Evolutionary conservation across 1,284 basidiomycete genomes (phyloP), one percentile per base, ranked within the genome.

Genomic region (Chiua sp.): DNA sequence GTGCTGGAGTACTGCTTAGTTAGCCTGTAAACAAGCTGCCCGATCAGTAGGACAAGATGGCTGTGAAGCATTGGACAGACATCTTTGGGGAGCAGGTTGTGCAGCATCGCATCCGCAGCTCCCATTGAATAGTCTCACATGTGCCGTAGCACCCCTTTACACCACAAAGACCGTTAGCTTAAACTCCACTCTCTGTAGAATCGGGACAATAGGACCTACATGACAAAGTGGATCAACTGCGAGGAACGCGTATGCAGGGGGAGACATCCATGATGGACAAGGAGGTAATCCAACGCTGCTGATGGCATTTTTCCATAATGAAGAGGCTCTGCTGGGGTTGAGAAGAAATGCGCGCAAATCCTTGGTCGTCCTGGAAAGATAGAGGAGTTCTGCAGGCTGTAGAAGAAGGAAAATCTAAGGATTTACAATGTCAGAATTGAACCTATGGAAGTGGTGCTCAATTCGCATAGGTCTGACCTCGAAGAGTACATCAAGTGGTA

Each of bases 281-380:
- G 64, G 56, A 30, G 80, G 78, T 16, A 81, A 64, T 7, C 64
- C 72, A 20, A 77, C 64, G 57, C 65, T 73, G 15, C 60, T 57
- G 16, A 77, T 67, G 16, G 68, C 64, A 18, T 59, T 59, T 1
- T 44, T 75, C 81, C 80, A 82, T 28, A 79, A 60, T 0, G 61
- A 61, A 16, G 63, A 67, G 0, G 75, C 72, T 39, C 51, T 59
- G 16, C 69, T 63, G n/a, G 71, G 73, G 30, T 60, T 64, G 66
- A 80, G 68, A 22, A 83, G 72, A 16, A 78, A 65, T 11, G 59
- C 57, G 22, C 80, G 77, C 20, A 83, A 65, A 1, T 62, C 57
- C 39, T 75, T 78, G 20, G 72, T 78, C 12, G 78, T 75, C 26
- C 80, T 71, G 12, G 79, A 64, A 3, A 84, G 74, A 59, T 73